Base-by-base conservation (phyloP, 345 rosid species). In the Xanthoceras sorbifolium region DNA sequence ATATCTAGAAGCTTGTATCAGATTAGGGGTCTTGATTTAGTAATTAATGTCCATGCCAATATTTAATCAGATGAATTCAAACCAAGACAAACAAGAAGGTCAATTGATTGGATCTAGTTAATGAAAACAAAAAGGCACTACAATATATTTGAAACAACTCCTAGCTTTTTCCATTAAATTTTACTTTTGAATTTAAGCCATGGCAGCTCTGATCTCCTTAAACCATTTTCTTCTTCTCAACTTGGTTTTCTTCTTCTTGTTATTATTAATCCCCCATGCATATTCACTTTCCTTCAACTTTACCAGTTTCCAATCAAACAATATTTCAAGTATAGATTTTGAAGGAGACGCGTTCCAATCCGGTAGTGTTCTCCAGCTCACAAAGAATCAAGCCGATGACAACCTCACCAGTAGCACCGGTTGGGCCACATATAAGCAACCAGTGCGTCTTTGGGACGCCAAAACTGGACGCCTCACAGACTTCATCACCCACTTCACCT, bases 361-460 rank as follows among this genome's bases (percentile, higher is more conserved):
- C 20, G 1, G 0, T 4, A 18, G 22, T 17, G 82, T 31, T 67
- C 78, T 89, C 64, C 86, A 89, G 32, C 81, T 89, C 60, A 89
- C 92, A 0, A 82, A 52, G 81, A 84, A 86, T 62, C 81, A 77
- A n/a, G 32, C 20, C 9, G 70, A 76, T 9, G 36, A 1, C 31
- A 67, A 20, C 72, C 85, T 86, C 29, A 71, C 54, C 0, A 36
- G 83, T 4, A 89, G 92, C 75, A 60, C 31, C 6, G 92, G 92
- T 38, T 86, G 90, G 0, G 93, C 86, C 65, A 65, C 87, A 0
- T 89, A 75, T 10, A n/a, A n/a, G n/a, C n/a, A n/a, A n/a, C n/a
- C n/a, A n/a, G n/a, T n/a, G n/a, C n/a, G n/a, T n/a, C n/a, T n/a
- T n/a, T n/a, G n/a, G n/a, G n/a, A n/a, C n/a, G n/a, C n/a, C n/a